Conservation (phyloP, 1,284 basidiomycete genomes). For the Cryptococcus sp. region DNA sequence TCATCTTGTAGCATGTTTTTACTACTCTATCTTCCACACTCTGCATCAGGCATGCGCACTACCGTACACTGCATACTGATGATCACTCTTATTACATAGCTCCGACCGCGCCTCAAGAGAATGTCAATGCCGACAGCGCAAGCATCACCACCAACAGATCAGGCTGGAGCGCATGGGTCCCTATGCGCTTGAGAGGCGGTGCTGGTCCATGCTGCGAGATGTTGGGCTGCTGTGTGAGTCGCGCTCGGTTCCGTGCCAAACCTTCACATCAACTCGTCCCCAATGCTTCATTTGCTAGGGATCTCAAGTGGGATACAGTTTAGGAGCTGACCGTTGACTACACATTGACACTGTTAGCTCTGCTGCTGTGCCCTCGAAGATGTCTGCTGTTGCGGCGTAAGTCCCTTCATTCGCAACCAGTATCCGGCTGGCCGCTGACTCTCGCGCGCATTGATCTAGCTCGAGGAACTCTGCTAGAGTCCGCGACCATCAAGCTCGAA, state of each 20-base stretch:
- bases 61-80: not conserved
- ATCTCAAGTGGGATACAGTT: not conserved
- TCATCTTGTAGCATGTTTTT: too few species aligned
- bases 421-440: too few species aligned
- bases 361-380: slow-evolving; percentile 20
- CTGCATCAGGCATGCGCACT: too few species aligned
- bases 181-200: slow-evolving; percentile 11
- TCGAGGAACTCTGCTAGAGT: too few species aligned
- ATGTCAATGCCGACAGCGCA: not conserved
- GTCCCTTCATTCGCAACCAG: not conserved
- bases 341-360: not conserved
- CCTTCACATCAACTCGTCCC: not conserved
- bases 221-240: slow-evolving; percentile 8
- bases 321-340: not conserved
- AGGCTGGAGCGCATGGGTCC: not conserved
- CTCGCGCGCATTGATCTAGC: too few species aligned
- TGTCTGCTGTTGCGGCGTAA: slow-evolving; percentile 17
- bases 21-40: too few species aligned
- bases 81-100: not conserved
- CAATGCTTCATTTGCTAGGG: not conserved
- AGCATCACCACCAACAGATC: not conserved
- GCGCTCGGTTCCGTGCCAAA: not conserved
- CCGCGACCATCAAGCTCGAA: too few species aligned
- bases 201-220: slow-evolving; percentile 18
- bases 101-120: not conserved